phyloP scores from a whole-genome alignment of 2,329 filamentous ascomycete genomes.

The Myriosclerotinia scirpicola region DNA sequence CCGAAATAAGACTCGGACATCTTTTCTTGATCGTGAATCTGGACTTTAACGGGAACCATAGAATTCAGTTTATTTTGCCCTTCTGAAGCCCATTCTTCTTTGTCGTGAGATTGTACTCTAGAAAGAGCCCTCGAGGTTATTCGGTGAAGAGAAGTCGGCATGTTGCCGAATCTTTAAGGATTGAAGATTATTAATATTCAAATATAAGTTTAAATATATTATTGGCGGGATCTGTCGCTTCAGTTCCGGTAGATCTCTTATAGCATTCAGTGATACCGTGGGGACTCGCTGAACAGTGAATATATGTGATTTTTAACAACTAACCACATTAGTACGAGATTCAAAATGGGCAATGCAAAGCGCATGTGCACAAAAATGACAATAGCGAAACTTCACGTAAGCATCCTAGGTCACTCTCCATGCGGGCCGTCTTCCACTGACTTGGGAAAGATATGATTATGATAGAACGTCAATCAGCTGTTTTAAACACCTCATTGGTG shows the following conservation, averaged over 20 bases:
- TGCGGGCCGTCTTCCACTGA: too few species aligned
- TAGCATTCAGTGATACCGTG: background rate
- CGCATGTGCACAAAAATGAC: background rate
- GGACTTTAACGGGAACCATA: background rate
- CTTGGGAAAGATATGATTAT: background rate
- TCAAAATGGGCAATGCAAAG: background rate
- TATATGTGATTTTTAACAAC: background rate
- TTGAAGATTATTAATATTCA: background rate
- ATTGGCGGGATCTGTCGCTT: background rate
- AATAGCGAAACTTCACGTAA: background rate
- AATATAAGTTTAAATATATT: background rate
- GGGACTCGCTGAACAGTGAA: too few species aligned
- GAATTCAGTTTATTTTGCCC: background rate
- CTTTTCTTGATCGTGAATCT: slow-evolving; percentile 8
- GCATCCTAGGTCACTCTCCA: background rate
- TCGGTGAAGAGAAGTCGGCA: background rate
- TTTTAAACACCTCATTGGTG: background rate
- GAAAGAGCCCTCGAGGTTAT: slow-evolving; percentile 4
- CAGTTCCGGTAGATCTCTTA: background rate
- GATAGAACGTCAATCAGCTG: background rate
- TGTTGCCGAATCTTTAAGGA: background rate
- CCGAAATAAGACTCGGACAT: background rate
- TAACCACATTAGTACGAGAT: background rate
- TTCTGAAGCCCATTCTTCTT: slow-evolving; percentile 1
- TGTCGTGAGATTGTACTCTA: background rate